Percentiles rank a stretch among this genome's conserved stretches.
Conservation (phyloP, 805 yeast species). For the Starmerella stellata region DNA sequence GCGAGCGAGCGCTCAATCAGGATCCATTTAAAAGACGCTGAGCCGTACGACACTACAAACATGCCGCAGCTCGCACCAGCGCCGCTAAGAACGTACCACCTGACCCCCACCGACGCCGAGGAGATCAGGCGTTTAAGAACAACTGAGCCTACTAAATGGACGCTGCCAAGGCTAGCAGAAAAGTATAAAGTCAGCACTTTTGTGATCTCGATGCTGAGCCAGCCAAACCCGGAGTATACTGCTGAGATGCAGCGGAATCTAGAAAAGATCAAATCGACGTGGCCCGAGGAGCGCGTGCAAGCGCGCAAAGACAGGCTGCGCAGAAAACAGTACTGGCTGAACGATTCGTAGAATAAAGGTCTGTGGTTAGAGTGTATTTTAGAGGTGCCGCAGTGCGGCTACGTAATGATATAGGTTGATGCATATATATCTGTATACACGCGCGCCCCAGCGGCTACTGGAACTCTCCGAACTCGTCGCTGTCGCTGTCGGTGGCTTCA, state of each 20-base stretch:
- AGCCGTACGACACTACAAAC: slow-evolving; percentile 13
- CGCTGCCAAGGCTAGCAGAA: slow-evolving; percentile 42
- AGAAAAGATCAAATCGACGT: slow-evolving; percentile 28
- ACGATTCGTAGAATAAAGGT: slow-evolving; percentile 28
- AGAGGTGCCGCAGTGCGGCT: background rate
- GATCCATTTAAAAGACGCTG: slow-evolving; percentile 22
- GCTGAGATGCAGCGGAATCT: slow-evolving; percentile 33
- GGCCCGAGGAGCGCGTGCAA: slow-evolving; percentile 32
- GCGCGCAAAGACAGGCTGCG: slow-evolving; percentile 42
- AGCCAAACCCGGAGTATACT: slow-evolving; percentile 24
- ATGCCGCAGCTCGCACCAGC: slow-evolving; percentile 26
- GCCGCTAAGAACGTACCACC: slow-evolving; percentile 32
- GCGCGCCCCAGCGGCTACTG: no score
- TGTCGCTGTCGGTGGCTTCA: slow-evolving; percentile 9
- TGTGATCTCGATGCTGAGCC: slow-evolving; percentile 38
- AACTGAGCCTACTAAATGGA: slow-evolving; percentile 43
- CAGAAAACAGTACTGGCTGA: slow-evolving; percentile 46
- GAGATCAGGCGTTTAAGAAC: slow-evolving; percentile 41
- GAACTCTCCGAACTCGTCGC: slow-evolving; percentile 26
- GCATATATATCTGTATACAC: no score
- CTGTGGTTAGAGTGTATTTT: background rate
- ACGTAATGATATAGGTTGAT: background rate
- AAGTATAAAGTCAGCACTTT: slow-evolving; percentile 36
- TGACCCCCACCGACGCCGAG: slow-evolving; percentile 38
- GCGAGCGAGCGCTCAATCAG: slow-evolving; percentile 34